A percentile compares a stretch with the other conserved stretches of the same genome.
phyloP scores from a whole-genome alignment of 345 rosid species.

The Moricandia arvensis region DNA sequence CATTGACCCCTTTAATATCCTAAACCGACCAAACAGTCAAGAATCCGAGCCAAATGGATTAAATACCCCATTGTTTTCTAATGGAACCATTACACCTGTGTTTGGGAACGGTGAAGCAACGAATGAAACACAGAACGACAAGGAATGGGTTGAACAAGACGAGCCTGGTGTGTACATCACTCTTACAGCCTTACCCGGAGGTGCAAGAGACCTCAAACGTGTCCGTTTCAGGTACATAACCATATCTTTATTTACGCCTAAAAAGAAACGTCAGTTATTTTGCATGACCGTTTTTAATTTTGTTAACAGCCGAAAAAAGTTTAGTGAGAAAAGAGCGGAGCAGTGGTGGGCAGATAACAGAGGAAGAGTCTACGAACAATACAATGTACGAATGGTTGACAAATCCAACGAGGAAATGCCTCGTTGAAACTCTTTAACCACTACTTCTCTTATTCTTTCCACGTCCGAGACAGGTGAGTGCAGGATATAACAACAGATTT shows the following conservation, averaged over 20 bases:
- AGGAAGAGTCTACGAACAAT: conserved; percentile 78
- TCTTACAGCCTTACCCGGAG: conserved; percentile 80
- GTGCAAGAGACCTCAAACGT: conserved; percentile 91
- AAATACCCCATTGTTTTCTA: conserved; percentile 47
- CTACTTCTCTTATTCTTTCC: conserved; percentile 5
- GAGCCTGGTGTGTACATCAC: conserved; percentile 99
- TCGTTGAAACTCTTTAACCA: conserved; percentile 42
- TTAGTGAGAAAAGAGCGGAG: conserved; percentile 95
- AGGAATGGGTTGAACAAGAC: conserved; percentile 97
- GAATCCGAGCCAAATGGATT: conserved; percentile 40
- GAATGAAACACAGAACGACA: conserved; percentile 33
- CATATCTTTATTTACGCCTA: neutral
- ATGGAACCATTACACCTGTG: conserved; percentile 46
- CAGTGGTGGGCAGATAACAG: conserved; percentile 99
- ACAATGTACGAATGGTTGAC: conserved; percentile 79
- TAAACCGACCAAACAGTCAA: conserved; percentile 52
- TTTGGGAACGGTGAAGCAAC: neutral
- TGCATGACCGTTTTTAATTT: neutral
- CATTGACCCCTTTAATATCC: conserved; percentile 42
- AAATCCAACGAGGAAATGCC: conserved; percentile 70
- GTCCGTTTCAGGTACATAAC: conserved; percentile 88
- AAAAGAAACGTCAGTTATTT: neutral
- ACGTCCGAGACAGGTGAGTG: conserved; percentile 28
- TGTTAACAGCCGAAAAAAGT: conserved; percentile 75
- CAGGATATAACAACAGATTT: conserved; percentile 32